Base-by-base conservation (phyloP, 768 basidiomycete genomes). In the Chlorophyllum brunneum region DNA sequence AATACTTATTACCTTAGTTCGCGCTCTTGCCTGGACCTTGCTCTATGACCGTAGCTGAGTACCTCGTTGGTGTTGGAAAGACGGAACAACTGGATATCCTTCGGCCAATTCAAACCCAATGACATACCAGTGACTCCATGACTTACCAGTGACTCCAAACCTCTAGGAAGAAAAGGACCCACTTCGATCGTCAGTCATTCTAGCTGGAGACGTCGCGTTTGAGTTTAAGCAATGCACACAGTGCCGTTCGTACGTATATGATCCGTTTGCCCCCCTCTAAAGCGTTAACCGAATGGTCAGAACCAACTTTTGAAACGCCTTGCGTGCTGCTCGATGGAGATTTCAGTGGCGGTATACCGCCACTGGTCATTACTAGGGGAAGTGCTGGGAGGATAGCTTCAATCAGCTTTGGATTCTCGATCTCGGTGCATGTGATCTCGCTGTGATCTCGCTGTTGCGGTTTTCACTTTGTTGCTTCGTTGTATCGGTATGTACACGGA, bases 361-460 rank as follows among this genome's bases (percentile, higher is more conserved):
- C n/a, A n/a, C 92, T 95, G 86, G 76, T 98, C 38, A 74, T 98
- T 26, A 75, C 92, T 26, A 95, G 95, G 1, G 95, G 95, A 1
- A 92, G 91, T 57, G 93, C 97, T 65, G 93, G 93, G 3, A 80
- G 51, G 86, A 91, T 56, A 90, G 87, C 51, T 97, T 94, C 62
- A 83, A 82, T 13, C 92, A 97, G 62, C 79, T 97, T 0, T 94
- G 90, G 83, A 83, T 85, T 56, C 67, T 98, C 53, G 83, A 95
- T 63, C 72, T 98, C 20, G 84, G 95, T 95, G 64, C 54, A 83
- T 73, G 16, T 22, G 7, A 18, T 2, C 34, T n/a, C n/a, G n/a
- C n/a, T n/a, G n/a, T n/a, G n/a, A n/a, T n/a, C n/a, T 52, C 52
- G 23, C 13, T 13, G 0, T 48, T 40, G 15, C 43, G 8, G 29